These are phyloP conservation scores for Malassezia vespertilionis DNA, from an alignment of 1,284 basidiomycete genomes.

Conservation along the genomic window DNA sequence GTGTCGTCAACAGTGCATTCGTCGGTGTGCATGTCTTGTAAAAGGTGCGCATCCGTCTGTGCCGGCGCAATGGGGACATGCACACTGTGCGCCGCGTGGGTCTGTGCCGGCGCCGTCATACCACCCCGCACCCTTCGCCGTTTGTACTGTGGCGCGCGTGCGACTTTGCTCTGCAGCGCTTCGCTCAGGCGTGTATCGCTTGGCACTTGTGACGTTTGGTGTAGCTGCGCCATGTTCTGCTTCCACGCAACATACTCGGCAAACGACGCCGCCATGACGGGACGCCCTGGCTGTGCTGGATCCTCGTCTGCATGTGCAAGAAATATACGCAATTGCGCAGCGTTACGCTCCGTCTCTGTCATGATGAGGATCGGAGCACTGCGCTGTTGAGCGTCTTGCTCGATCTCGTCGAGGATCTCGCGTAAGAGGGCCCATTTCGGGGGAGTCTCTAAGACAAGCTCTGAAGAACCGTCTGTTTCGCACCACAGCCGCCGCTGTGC, in stretches of 20 bases:
- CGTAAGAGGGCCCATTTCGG: slow-evolving; percentile 86
- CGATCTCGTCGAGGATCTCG: slow-evolving; percentile 79
- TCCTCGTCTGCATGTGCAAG: slow-evolving; percentile 16
- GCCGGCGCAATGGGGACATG: not conserved
- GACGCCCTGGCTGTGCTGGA: not conserved
- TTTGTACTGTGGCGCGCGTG: slow-evolving; percentile 42
- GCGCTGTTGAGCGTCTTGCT: slow-evolving; percentile 55
- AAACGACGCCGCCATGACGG: slow-evolving; percentile 40
- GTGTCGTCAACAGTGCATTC: no score
- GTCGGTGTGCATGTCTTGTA: not conserved
- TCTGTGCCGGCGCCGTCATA: slow-evolving; percentile 1
- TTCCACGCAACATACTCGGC: slow-evolving; percentile 72
- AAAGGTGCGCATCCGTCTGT: not conserved
- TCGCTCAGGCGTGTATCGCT: slow-evolving; percentile 12
- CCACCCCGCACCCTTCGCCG: slow-evolving; percentile 35
- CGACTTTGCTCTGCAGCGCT: slow-evolving; percentile 33
- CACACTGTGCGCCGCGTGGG: not conserved
- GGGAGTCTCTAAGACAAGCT: slow-evolving; percentile 67
- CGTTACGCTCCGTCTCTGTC: slow-evolving; percentile 30
- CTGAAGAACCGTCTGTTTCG: slow-evolving; percentile 5
- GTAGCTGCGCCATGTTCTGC: slow-evolving; percentile 52
- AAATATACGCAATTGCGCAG: slow-evolving; percentile 33
- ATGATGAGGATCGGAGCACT: slow-evolving; percentile 35
- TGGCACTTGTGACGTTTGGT: slow-evolving; percentile 3
- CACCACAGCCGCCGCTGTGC: slow-evolving; percentile 64